Conservation (phyloP, 2,329 filamentous ascomycete species). For the Talaromyces albobiverticillius region DNA sequence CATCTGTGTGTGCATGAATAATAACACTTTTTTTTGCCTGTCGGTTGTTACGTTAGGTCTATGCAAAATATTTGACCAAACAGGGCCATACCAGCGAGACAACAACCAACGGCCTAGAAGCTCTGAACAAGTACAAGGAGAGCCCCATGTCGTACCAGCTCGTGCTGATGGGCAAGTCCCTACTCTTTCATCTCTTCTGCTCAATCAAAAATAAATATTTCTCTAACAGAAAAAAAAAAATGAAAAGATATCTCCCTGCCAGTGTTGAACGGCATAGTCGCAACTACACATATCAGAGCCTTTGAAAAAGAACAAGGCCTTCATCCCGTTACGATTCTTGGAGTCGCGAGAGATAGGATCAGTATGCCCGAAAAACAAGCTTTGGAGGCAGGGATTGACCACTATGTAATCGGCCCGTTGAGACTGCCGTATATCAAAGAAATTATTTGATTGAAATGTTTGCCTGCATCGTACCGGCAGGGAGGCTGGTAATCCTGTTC, state of each 20-base stretch:
- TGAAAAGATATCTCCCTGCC: conserved; percentile 43
- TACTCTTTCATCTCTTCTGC: no score
- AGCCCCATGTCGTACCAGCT: conserved; percentile 33
- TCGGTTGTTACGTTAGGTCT: conserved; percentile 23
- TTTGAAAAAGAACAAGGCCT: conserved; percentile 28
- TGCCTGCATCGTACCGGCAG: no score
- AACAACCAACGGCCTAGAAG: conserved; percentile 38
- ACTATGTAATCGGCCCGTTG: conserved; percentile 31
- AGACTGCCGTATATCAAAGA: no score
- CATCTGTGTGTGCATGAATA: no score
- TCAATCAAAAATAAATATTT: conserved; percentile 1
- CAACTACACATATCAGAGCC: conserved; percentile 40
- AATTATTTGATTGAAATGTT: no score
- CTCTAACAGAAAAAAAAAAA: conserved; percentile 14
- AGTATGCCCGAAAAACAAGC: conserved; percentile 31
- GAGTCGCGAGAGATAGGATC: conserved; percentile 31
- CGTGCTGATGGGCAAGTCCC: conserved; percentile 30
- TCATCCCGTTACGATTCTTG: conserved; percentile 26
- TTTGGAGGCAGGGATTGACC: conserved; percentile 27
- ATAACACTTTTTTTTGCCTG: no score
- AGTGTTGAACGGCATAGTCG: conserved; percentile 43
- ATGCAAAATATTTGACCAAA: conserved; percentile 38
- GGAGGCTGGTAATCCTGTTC: no score
- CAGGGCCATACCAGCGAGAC: conserved; percentile 34
- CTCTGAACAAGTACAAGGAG: conserved; percentile 34